Evolutionary conservation across 257 asterid genomes (phyloP), one percentile per base, ranked within the genome.

Genomic region (Salvia hispanica): DNA sequence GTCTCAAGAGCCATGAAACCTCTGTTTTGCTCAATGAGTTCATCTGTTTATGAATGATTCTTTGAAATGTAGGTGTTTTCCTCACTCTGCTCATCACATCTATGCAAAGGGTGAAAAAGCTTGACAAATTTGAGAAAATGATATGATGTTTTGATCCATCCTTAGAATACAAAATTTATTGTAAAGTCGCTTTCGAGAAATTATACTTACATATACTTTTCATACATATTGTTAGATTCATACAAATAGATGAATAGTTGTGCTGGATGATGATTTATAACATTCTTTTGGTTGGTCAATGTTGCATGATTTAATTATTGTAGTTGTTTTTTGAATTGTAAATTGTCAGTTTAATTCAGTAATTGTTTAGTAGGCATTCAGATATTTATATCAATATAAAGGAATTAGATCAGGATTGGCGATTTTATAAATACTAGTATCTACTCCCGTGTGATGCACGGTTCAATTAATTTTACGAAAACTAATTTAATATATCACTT

Each of bases 101-200:
- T 67, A 93, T 93, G 98, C 89, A 81, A 52, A 81, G 92, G 88
- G 97, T 86, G 86, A 83, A 81, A 52, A 86, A n/a, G 45, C 96
- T 90, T 33, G 98, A 93, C 71, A 90, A 90, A 55, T 79, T 93
- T 77, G 98, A 93, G 84, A 85, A 81, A 65, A 90, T 93, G 97
- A 88, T 90, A 70, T 90, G 82, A 86, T 57, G 36, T 65, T 7
- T 7, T 18, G 39, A 4, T 60, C 60, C 63, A 4, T 60, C 60
- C 63, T 9, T 21, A n/a, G 58, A 64, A 62, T 68, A 72, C 60
- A 76, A 28, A 28, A 33, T 70, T 67, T 36, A 51, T 51, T 72
- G 50, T 21, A 9, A 28, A 3, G 11, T n/a, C 3, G 9, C 39
- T 25, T 43, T 46, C 6, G 9, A 28, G 15, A 36, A 47, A 25